Conservation (phyloP, 192 early-diverging fungal species). For the Coemansia erecta region DNA sequence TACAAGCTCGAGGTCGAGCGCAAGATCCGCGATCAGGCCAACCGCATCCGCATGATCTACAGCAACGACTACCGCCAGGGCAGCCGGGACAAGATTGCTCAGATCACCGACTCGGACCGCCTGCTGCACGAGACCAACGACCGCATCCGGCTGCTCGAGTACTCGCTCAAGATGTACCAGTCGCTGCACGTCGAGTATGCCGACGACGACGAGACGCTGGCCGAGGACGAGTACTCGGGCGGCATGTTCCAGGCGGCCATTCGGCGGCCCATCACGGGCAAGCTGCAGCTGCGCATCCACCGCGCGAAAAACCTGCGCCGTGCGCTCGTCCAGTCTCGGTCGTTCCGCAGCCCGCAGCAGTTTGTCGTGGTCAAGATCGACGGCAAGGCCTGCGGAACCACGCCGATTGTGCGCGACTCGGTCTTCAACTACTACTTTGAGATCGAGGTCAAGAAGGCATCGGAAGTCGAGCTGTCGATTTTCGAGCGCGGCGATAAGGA, state of each 20-base stretch:
- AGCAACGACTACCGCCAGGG: slow-evolving; percentile 49
- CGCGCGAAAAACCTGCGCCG: slow-evolving; percentile 61
- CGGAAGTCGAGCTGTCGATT: slow-evolving; percentile 89
- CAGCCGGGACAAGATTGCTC: slow-evolving; percentile 52
- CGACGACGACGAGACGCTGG: slow-evolving; percentile 64
- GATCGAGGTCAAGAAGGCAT: slow-evolving; percentile 83
- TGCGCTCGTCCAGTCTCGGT: slow-evolving; percentile 54
- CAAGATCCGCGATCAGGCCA: slow-evolving; percentile 72
- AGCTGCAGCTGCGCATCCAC: slow-evolving; percentile 64
- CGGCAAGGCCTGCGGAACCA: slow-evolving; percentile 71
- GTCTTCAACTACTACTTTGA: slow-evolving; percentile 85
- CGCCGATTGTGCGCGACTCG: slow-evolving; percentile 70
- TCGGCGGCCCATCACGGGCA: slow-evolving; percentile 71
- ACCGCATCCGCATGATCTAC: slow-evolving; percentile 46
- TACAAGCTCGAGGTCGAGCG: slow-evolving; percentile 93
- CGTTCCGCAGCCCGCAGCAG: slow-evolving; percentile 61
- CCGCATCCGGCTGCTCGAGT: slow-evolving; percentile 70
- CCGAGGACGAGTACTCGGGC: slow-evolving; percentile 15
- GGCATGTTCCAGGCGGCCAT: slow-evolving; percentile 56
- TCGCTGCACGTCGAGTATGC: slow-evolving; percentile 76
- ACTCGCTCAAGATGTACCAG: slow-evolving; percentile 81
- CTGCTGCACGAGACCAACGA: slow-evolving; percentile 63
- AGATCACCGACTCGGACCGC: slow-evolving; percentile 40
- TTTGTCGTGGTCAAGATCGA: slow-evolving; percentile 81
- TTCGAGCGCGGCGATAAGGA: slow-evolving; percentile 77